Percentiles rank a stretch among this genome's conserved stretches.
These are phyloP conservation scores for Chimonanthus salicifolius DNA, from an alignment of 164 flowering plant genomes.

Conservation along the genomic window DNA sequence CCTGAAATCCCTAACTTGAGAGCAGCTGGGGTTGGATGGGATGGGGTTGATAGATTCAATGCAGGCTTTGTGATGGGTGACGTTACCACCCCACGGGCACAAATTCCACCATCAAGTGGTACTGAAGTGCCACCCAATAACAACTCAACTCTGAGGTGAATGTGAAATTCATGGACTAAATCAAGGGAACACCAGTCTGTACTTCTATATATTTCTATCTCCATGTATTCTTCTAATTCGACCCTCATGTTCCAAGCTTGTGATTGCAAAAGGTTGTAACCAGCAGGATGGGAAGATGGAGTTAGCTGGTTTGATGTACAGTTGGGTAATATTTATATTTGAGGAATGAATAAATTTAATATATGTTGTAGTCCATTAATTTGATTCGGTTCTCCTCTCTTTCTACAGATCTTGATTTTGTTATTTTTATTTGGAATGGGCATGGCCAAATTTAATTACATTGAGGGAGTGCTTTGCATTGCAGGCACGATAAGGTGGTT, in stretches of 20 bases:
- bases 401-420: neutral
- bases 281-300: neutral
- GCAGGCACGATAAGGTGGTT: no score
- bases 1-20: constrained; percentile 7
- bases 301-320: neutral
- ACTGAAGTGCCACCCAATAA: neutral
- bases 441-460: neutral
- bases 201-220: neutral
- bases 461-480: no score
- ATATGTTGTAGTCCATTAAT: neutral
- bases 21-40: constrained; percentile 11
- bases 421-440: neutral
- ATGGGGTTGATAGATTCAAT: neutral
- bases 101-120: constrained; percentile 7
- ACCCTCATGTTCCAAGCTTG: neutral
- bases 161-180: neutral
- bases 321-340: neutral
- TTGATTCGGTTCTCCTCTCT: neutral
- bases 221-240: neutral
- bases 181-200: constrained; percentile 1
- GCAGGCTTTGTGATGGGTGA: constrained; percentile 7
- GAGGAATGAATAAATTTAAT: neutral
- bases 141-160: constrained; percentile 5
- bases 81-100: constrained; percentile 6
- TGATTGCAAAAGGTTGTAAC: neutral